Conservation (phyloP, 1,284 basidiomycete species). For the Trichosporon faecale region DNA sequence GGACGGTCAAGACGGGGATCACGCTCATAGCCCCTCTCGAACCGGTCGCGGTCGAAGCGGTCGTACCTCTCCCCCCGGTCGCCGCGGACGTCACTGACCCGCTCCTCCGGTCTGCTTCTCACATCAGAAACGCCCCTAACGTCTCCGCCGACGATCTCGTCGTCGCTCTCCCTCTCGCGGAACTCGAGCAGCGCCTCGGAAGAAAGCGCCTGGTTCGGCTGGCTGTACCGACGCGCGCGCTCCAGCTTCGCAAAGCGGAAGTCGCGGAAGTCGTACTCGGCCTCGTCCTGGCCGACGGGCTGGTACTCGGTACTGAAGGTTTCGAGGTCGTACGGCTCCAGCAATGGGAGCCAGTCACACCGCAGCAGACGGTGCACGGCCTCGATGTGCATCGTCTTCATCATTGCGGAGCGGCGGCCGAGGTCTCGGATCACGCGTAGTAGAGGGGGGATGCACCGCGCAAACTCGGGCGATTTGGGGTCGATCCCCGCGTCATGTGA, state of each 20-base stretch:
- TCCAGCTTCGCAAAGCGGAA: constrained; percentile 19
- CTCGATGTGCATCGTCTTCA: constrained; percentile 15
- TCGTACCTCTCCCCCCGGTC: background rate
- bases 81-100: background rate
- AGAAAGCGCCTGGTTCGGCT: background rate
- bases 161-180: background rate
- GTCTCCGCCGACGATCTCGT: background rate
- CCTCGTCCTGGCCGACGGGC: constrained; percentile 17
- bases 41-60: background rate
- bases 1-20: background rate
- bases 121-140: background rate
- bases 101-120: background rate
- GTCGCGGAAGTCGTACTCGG: constrained; percentile 21
- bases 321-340: constrained; percentile 13
- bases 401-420: constrained; percentile 10
- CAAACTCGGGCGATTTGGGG: constrained; percentile 10
- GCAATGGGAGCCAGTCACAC: constrained; percentile 12
- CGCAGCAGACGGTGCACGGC: constrained; percentile 16
- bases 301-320: constrained; percentile 18
- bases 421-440: constrained; percentile 12
- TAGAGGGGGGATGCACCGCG: constrained; percentile 10
- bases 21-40: background rate
- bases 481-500: constrained; percentile 14
- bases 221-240: background rate
- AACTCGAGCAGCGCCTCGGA: constrained; percentile 7